These are phyloP conservation scores for Lumnitzera racemosa DNA, from an alignment of 345 rosid genomes.

Conservation along the genomic window DNA sequence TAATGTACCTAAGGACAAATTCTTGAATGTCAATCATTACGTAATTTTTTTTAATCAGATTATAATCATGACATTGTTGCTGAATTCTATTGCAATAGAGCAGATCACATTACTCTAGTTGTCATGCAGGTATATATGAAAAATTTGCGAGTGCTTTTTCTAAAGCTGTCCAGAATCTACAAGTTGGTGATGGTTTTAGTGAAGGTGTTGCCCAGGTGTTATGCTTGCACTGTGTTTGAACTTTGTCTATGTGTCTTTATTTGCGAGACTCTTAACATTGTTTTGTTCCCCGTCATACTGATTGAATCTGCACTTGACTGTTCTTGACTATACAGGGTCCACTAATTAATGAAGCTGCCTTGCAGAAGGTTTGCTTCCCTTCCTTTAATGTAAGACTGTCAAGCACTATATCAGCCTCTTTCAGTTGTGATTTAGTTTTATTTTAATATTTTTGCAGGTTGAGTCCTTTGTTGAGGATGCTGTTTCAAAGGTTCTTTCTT, in stretches of 20 bases:
- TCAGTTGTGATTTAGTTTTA: conserved; percentile 8
- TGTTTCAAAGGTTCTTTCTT: conserved; percentile 58
- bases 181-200: conserved; percentile 93
- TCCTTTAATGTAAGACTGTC: conserved; percentile 5
- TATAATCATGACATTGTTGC: background rate
- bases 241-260: too few relatives aligned
- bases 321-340: conserved; percentile 64
- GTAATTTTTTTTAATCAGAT: background rate
- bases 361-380: conserved; percentile 59
- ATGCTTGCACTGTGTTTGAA: too few relatives aligned
- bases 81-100: too few relatives aligned
- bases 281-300: background rate
- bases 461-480: conserved; percentile 84
- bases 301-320: conserved; percentile 1
- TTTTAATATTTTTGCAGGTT: conserved; percentile 40
- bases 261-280: background rate
- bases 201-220: conserved; percentile 72
- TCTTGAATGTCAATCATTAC: too few relatives aligned
- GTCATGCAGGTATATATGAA: conserved; percentile 74
- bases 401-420: conserved; percentile 10
- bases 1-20: too few relatives aligned
- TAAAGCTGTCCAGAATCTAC: conserved; percentile 75
- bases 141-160: conserved; percentile 78
- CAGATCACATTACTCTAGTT: background rate
- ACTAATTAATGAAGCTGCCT: conserved; percentile 86